Evolutionary conservation across 768 basidiomycete genomes (phyloP), one percentile per base, ranked within the genome.

Genomic region (Roridomyces roridus): DNA sequence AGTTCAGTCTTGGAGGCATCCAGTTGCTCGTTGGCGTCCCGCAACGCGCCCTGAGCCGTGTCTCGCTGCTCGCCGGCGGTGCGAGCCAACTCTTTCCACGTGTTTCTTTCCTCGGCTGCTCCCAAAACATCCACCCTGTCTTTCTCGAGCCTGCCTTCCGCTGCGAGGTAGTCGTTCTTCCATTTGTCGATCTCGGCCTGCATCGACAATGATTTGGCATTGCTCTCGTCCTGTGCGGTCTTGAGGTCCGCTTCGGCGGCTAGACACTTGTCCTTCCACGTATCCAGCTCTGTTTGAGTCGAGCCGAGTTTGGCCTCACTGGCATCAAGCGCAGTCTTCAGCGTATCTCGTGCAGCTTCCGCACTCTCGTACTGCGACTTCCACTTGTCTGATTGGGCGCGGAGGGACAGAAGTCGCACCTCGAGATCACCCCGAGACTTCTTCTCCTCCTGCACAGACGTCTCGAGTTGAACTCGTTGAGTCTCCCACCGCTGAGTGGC

Each of bases 211-310:
- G 26, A 44, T 24, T 49, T 48, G 17, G 3, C 37, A 17, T 35
- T 18, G 31, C 24, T 28, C n/a, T 51, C 51, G 20, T 51, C 41
- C 43, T 28, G 40, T 5, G 26, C 45, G 17, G 28, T 44, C 34
- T 37, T 39, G 20, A 57, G 44, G 11, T 31, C 49, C 18, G 37
- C 42, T 23, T 46, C 41, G 14, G 36, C 55, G 15, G 25, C 28
- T 11, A 28, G 15, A 36, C 28, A 50, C 52, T 59, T 53, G 11
- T 25, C 29, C 48, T 40, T 55, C 58, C 37, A 54, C 42, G 5
- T 5, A n/a, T 31, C 44, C n/a, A 46, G 23, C 6, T 55, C 43
- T 25, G 48, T 14, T 12, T 24, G 31, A 3, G 18, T 14, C 9
- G 36, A 15, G 25, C 9, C 42, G 12, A 49, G 25, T 6, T 44